Conservation (phyloP, 495 filamentous ascomycete genomes). For the Aspergillus sclerotiicarbonarius region DNA sequence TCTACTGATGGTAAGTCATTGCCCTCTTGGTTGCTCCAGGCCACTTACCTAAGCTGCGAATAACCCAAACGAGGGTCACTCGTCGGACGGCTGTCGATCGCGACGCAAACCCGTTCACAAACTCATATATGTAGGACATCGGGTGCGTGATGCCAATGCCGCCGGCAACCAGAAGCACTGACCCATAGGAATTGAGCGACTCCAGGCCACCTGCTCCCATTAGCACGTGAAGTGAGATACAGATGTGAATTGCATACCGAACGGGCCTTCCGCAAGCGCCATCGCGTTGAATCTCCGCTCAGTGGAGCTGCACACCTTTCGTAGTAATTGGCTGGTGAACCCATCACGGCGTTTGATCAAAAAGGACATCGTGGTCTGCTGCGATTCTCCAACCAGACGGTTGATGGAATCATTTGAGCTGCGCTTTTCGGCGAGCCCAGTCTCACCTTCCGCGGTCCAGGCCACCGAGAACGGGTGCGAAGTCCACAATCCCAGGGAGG, state of each 20-base stretch:
- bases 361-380: slow-evolving; percentile 47
- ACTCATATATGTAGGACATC: slow-evolving; percentile 52
- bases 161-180: slow-evolving; percentile 53
- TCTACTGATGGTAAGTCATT: slow-evolving; percentile 20
- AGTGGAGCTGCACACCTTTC: slow-evolving; percentile 38
- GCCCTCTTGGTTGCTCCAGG: not conserved
- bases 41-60: slow-evolving; percentile 38
- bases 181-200: slow-evolving; percentile 52
- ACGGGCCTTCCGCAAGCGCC: slow-evolving; percentile 56
- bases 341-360: slow-evolving; percentile 54
- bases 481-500: slow-evolving; percentile 47
- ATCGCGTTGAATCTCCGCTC: slow-evolving; percentile 42
- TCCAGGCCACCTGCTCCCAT: slow-evolving; percentile 42
- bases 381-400: slow-evolving; percentile 28
- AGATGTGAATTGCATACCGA: slow-evolving; percentile 37
- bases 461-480: slow-evolving; percentile 60
- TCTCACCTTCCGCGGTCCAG: slow-evolving; percentile 37
- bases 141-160: slow-evolving; percentile 62
- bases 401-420: slow-evolving; percentile 35
- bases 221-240: not conserved
- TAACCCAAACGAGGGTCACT: slow-evolving; percentile 40
- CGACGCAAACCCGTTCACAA: slow-evolving; percentile 40
- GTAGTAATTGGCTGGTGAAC: slow-evolving; percentile 51
- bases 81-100: slow-evolving; percentile 44
- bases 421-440: slow-evolving; percentile 25